Conservation (phyloP, 73 alveolate genomes). For the Symbiodinium natans region DNA sequence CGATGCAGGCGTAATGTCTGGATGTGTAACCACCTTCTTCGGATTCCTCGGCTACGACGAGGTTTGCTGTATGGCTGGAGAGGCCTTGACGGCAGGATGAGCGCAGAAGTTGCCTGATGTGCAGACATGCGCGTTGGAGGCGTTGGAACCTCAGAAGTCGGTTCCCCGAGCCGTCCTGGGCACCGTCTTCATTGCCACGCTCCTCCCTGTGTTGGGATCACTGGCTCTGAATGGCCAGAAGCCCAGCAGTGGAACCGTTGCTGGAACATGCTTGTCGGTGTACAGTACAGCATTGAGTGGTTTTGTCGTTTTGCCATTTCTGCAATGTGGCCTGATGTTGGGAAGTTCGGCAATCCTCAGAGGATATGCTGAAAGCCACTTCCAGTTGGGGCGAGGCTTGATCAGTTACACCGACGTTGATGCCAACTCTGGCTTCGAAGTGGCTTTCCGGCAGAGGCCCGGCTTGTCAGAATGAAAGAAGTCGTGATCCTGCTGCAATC, state of each 20-base stretch:
- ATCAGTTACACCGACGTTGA: constrained; percentile 14
- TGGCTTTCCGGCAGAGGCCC: constrained; percentile 63
- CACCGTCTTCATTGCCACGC: constrained; percentile 36
- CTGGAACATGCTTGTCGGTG: not conserved
- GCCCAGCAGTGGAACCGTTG: not conserved
- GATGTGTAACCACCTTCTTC: constrained; percentile 66
- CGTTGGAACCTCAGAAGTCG: constrained; percentile 32
- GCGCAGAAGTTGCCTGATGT: not conserved
- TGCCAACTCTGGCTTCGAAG: constrained; percentile 72
- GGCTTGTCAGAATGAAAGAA: no score
- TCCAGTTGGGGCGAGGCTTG: no score
- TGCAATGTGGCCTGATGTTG: no score
- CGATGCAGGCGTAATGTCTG: constrained; percentile 69
- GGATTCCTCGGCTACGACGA: constrained; percentile 79
- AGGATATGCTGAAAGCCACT: no score
- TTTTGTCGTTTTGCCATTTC: no score
- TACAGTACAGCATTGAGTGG: not conserved
- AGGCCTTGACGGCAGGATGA: constrained; percentile 14
- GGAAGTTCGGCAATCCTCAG: no score
- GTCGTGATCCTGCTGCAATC: no score
- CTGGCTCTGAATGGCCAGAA: constrained; percentile 49
- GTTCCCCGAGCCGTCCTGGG: constrained; percentile 70
- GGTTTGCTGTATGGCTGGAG: constrained; percentile 89
- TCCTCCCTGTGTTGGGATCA: constrained; percentile 40
- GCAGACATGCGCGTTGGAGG: constrained; percentile 15